Evolutionary conservation across 129 eudicot species (phyloP), one percentile per base, ranked within the genome.

Genomic region (Heracleum sosnowskyi): DNA sequence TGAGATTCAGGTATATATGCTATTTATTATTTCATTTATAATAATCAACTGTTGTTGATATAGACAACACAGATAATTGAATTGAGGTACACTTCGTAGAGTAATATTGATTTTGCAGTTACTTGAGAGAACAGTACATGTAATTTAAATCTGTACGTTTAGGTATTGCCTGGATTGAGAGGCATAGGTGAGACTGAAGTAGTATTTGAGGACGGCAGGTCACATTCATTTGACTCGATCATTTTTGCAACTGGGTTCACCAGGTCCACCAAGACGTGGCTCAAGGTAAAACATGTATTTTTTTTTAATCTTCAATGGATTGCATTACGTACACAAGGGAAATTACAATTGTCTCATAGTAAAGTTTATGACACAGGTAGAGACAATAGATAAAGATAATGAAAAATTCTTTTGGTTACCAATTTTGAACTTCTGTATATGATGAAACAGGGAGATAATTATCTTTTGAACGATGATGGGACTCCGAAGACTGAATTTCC

Each of bases 181-280:
- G 74, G 91, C 72, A 82, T 90, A 28, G 75, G 74, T 13, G 79
- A 80, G 8, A 74, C 69, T 51, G 87, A 84, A 37, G 91, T 88
- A 63, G 51, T 81, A 28, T 92, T 92, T 73, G 84, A 83, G 75
- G 39, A 88, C 35, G 91, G 85, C 9, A 85, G 83, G 46, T 79
- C 83, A 12, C 40, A 79, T 71, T 78, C 85, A 13, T 90, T 90
- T 39, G 96, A 92, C 81, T 82, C 74, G 3, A 85, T 92, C 42
- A 29, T 92, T 39, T 88, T 92, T 69, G 96, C 96, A 66, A 92
- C 97, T 3, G 97, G 97, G 1, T 92, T 90, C 79, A 90, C 73
- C 47, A 84, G 92, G 83, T 83, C 92, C 8, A 93, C 92, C 17
- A 78, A 81, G 26, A 18, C 80, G 20, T 93, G 97, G 98, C 97